Conservation (phyloP, 306 rosid species). For the Hippophae tibetana region DNA sequence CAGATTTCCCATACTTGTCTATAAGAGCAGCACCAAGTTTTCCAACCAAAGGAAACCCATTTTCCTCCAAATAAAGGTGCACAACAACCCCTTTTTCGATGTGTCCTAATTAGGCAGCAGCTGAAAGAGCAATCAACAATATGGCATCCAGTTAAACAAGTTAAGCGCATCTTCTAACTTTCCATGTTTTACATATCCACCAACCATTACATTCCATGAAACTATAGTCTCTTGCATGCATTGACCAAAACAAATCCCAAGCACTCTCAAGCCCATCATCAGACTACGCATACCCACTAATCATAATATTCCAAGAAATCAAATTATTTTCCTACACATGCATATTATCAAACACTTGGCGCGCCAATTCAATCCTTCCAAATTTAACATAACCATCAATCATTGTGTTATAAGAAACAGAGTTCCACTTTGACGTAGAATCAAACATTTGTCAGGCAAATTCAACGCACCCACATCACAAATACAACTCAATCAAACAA, state of each 20-base stretch:
- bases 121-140: slow-evolving; percentile 50
- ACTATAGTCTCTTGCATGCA: slow-evolving; percentile 54
- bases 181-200: slow-evolving; percentile 53
- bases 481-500: slow-evolving; percentile 40
- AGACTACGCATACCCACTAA: slow-evolving; percentile 44
- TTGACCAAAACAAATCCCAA: slow-evolving; percentile 49
- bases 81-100: slow-evolving; percentile 39
- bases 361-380: slow-evolving; percentile 40
- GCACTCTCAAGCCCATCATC: slow-evolving; percentile 35
- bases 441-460: slow-evolving; percentile 46
- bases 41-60: slow-evolving; percentile 31
- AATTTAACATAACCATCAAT: slow-evolving; percentile 54
- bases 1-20: slow-evolving; percentile 73
- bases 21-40: slow-evolving; percentile 59
- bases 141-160: slow-evolving; percentile 53
- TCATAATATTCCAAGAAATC: slow-evolving; percentile 71
- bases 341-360: slow-evolving; percentile 51
- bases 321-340: slow-evolving; percentile 36
- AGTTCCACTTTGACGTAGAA: slow-evolving; percentile 38
- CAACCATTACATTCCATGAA: slow-evolving; percentile 73
- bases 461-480: slow-evolving; percentile 41
- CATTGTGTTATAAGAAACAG: slow-evolving; percentile 69
- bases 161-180: slow-evolving; percentile 40
- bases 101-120: slow-evolving; percentile 44
- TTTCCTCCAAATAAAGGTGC: slow-evolving; percentile 41